phyloP scores from a whole-genome alignment of 208 protist species.

The Tritrichomonas musculus region DNA sequence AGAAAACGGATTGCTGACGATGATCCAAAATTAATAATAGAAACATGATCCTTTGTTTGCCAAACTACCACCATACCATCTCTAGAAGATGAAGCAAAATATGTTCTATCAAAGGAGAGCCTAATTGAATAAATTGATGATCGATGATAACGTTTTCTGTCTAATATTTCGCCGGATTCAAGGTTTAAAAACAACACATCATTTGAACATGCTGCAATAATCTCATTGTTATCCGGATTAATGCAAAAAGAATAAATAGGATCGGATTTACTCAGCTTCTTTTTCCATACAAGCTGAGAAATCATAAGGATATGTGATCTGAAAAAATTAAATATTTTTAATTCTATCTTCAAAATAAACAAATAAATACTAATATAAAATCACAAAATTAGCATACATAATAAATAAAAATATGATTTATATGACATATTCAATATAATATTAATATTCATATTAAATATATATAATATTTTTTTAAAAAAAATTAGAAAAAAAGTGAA shows the following conservation, averaged over 20 bases:
- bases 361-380: too few relatives aligned
- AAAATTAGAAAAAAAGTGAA: too few relatives aligned
- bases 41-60: neutral
- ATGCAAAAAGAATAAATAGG: neutral
- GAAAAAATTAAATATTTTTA: too few relatives aligned
- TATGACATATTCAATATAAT: too few relatives aligned
- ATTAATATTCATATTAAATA: too few relatives aligned
- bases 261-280: too few relatives aligned
- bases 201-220: neutral
- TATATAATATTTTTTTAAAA: too few relatives aligned
- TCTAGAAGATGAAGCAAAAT: neutral
- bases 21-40: neutral
- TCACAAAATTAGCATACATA: too few relatives aligned
- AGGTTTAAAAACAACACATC: neutral
- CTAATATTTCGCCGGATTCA: neutral
- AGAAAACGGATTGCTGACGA: neutral
- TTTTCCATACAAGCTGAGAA: too few relatives aligned
- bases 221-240: neutral
- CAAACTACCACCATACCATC: conserved; percentile 25
- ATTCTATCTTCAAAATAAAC: too few relatives aligned
- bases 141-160: neutral
- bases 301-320: too few relatives aligned
- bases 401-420: too few relatives aligned
- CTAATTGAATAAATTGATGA: neutral
- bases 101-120: neutral